Percentiles rank a stretch among this genome's conserved stretches.
Evolutionary conservation across 345 rosid species (phyloP).

Genomic region (Eucalyptus virginea): DNA sequence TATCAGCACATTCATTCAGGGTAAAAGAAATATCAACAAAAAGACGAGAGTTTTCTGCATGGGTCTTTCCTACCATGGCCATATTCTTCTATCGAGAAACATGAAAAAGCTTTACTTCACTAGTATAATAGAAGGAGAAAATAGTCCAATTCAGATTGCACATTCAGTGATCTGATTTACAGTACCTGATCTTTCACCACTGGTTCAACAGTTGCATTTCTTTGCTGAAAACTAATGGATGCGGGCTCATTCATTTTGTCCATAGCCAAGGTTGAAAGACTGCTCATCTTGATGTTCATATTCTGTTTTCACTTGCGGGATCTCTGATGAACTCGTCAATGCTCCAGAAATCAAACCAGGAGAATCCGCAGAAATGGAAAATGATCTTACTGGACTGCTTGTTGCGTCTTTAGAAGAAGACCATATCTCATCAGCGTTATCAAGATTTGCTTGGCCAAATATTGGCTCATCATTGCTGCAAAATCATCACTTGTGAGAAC

Average conservation of each 20-base stretch:
- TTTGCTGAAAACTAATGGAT: slow-evolving; percentile 22
- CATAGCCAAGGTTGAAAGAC: slow-evolving; percentile 19
- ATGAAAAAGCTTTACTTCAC: background rate
- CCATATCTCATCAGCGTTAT: slow-evolving; percentile 65
- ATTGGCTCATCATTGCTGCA: slow-evolving; percentile 90
- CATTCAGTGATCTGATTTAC: background rate
- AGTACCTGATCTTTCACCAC: slow-evolving; percentile 45
- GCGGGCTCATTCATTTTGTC: slow-evolving; percentile 25
- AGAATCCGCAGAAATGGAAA: slow-evolving; percentile 33
- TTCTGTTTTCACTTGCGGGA: slow-evolving; percentile 29
- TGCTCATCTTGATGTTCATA: slow-evolving; percentile 37
- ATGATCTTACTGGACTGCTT: slow-evolving; percentile 34
- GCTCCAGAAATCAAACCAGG: slow-evolving; percentile 32
- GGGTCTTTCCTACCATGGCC: slow-evolving; percentile 3
- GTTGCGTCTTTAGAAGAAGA: slow-evolving; percentile 51
- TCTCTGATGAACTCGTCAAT: slow-evolving; percentile 15
- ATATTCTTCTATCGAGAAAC: background rate
- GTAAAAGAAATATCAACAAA: slow-evolving; percentile 3
- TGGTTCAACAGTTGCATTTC: slow-evolving; percentile 4
- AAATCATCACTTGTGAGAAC: slow-evolving; percentile 90
- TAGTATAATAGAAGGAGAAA: background rate
- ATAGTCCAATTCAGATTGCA: background rate
- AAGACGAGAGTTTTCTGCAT: slow-evolving; percentile 2
- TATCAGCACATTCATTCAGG: slow-evolving; percentile 7
- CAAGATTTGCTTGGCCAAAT: slow-evolving; percentile 68